Evolutionary conservation across 1,284 basidiomycete species (phyloP).

Genomic region (Rhodotorula sp.): DNA sequence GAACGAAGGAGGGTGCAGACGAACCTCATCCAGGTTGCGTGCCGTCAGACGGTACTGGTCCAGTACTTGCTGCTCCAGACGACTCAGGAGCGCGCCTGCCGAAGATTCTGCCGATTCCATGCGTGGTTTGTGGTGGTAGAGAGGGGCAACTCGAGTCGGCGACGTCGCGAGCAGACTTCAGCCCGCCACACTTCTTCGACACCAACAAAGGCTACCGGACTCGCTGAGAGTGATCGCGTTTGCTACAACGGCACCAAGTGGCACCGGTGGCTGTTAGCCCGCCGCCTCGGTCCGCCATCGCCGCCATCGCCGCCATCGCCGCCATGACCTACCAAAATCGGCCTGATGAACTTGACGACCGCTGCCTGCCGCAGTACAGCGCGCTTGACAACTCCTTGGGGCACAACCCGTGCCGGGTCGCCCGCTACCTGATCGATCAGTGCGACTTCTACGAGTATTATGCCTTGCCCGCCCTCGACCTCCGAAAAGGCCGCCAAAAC

Average conservation of each 20-base stretch:
- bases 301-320: not conserved
- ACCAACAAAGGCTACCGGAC: too few relatives aligned
- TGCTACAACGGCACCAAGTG: too few relatives aligned
- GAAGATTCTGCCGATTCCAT: not conserved
- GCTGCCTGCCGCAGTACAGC: conserved; percentile 70
- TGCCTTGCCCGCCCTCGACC: conserved; percentile 64
- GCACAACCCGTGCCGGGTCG: conserved; percentile 46
- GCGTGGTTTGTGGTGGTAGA: too few relatives aligned
- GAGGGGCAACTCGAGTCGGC: too few relatives aligned
- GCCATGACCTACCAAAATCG: conserved; percentile 3
- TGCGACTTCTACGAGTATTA: conserved; percentile 57
- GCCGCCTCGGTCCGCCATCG: not conserved
- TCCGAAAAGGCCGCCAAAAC: conserved; percentile 66
- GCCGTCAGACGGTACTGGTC: too few relatives aligned
- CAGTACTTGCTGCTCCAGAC: not conserved
- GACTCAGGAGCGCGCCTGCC: not conserved
- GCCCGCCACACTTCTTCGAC: too few relatives aligned
- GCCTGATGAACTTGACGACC: conserved; percentile 31
- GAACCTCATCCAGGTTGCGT: not conserved
- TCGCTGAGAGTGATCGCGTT: too few relatives aligned
- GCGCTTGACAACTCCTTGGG: conserved; percentile 54
- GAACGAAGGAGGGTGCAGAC: not conserved
- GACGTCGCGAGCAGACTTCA: too few relatives aligned
- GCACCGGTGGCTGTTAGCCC: not conserved
- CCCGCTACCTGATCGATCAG: conserved; percentile 61